Evolutionary conservation across 176 grass and related monocot species (phyloP).

Genomic region (Leersia perrieri): DNA sequence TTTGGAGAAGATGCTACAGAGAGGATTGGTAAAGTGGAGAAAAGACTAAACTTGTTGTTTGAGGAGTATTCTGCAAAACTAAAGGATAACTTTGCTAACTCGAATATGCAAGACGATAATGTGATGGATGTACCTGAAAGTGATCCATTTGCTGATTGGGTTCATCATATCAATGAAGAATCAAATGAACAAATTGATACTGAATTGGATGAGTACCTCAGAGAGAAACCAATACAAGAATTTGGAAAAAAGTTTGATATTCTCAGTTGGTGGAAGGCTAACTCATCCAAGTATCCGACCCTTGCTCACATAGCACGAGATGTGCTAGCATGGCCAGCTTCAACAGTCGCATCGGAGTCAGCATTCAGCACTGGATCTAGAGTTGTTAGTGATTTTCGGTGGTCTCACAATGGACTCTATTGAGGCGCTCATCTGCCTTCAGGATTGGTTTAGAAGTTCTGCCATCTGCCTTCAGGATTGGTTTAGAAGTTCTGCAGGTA

Average conservation of each 20-base stretch:
- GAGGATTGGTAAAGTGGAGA: neutral
- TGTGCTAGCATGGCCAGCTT: neutral
- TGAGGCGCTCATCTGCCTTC: neutral
- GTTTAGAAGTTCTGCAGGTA: too few species aligned
- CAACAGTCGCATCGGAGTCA: neutral
- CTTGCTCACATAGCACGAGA: neutral
- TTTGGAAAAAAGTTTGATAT: neutral
- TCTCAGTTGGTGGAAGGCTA: neutral
- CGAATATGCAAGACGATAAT: neutral
- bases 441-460: neutral
- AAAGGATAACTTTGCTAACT: too few species aligned
- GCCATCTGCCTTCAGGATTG: too few species aligned
- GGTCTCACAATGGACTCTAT: too few species aligned
- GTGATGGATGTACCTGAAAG: neutral
- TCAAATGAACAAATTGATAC: neutral
- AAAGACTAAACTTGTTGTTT: neutral
- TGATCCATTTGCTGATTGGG: neutral
- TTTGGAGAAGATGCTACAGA: neutral
- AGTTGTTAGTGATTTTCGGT: neutral
- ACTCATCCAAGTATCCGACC: neutral
- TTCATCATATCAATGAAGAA: neutral
- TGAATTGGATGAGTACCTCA: constrained; percentile 7
- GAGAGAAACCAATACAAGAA: neutral
- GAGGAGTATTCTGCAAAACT: neutral
- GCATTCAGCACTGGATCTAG: neutral